These are phyloP conservation scores for Populus alba DNA, from an alignment of 345 rosid genomes.

Conservation along the genomic window DNA sequence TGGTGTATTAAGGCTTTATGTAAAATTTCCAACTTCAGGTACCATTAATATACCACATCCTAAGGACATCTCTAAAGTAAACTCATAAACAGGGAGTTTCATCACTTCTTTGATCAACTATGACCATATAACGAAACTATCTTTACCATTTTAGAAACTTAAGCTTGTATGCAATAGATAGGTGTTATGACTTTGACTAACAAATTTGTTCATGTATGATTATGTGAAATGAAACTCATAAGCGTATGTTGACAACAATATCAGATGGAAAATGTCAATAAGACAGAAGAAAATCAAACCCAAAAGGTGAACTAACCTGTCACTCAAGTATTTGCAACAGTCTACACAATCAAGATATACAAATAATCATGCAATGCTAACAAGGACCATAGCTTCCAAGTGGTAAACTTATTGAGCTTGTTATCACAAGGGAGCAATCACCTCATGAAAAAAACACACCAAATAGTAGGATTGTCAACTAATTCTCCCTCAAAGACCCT, in stretches of 20 bases:
- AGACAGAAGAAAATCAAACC: neutral
- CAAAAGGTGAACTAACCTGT: neutral
- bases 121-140: neutral
- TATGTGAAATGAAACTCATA: neutral
- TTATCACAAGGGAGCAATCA: no score
- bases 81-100: neutral
- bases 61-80: neutral
- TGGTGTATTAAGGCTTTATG: neutral
- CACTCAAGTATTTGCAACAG: neutral
- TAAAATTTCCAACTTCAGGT: no score
- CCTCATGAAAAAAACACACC: no score
- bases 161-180: neutral
- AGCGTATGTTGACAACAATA: neutral
- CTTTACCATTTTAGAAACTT: neutral
- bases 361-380: no score
- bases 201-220: neutral
- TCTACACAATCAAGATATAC: no score
- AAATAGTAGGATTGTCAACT: neutral
- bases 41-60: neutral
- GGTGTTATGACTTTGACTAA: neutral
- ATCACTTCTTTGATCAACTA: neutral
- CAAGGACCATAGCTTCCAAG: no score
- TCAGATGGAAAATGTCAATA: neutral
- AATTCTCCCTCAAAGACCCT: neutral
- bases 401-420: no score